Conservation (phyloP, 768 basidiomycete genomes). For the Mrakia hoshinonis region DNA sequence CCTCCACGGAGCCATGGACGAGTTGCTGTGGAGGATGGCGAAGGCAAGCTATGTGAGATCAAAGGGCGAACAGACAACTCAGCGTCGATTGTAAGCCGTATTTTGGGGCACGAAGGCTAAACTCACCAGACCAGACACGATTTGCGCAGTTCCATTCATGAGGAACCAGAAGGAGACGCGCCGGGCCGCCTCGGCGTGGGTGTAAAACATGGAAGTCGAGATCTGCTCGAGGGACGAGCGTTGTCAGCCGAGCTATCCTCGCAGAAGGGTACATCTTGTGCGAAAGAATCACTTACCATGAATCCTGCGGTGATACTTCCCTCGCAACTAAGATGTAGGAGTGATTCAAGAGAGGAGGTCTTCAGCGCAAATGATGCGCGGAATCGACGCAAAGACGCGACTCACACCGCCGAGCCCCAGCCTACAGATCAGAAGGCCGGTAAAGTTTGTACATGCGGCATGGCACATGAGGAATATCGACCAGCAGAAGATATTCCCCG, state of each 20-base stretch:
- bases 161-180: constrained; percentile 34
- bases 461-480: constrained; percentile 32
- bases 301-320: constrained; percentile 34
- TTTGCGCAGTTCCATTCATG: constrained; percentile 34
- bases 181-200: constrained; percentile 33
- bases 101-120: too few species aligned
- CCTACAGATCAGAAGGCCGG: constrained; percentile 31
- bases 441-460: constrained; percentile 35
- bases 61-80: neutral
- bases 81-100: too few species aligned
- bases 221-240: neutral
- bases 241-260: neutral
- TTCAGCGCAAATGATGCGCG: too few species aligned
- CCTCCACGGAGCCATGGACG: constrained; percentile 32
- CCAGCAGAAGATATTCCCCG: constrained; percentile 33
- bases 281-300: constrained; percentile 28
- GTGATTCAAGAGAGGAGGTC: too few species aligned
- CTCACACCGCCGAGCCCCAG: constrained; percentile 31
- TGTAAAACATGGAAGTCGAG: constrained; percentile 32
- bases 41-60: constrained; percentile 28
- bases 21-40: constrained; percentile 32
- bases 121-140: constrained; percentile 31
- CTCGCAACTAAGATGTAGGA: too few species aligned
- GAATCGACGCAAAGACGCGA: too few species aligned
- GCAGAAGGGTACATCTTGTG: too few species aligned